phyloP scores from a whole-genome alignment of 768 basidiomycete genomes.

The Ramaria rubella region DNA sequence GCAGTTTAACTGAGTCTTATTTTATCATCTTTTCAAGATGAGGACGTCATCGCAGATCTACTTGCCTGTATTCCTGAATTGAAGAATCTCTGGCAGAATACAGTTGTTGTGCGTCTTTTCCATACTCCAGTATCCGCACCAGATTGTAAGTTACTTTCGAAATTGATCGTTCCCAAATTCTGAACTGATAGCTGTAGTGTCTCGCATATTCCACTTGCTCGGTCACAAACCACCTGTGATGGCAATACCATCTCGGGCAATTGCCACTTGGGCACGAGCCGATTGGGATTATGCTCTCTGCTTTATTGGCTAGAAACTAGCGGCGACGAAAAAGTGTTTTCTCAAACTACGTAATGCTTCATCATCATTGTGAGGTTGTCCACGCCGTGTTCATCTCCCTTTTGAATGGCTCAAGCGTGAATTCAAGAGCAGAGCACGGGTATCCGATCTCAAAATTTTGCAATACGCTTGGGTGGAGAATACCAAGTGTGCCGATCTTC shows the following conservation, averaged over 20 bases:
- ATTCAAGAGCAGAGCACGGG: conserved; percentile 93
- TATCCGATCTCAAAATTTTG: conserved; percentile 90
- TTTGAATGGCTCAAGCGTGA: conserved; percentile 92
- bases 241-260: conserved; percentile 48
- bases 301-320: conserved; percentile 25
- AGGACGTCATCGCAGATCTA: neutral
- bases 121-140: conserved; percentile 27
- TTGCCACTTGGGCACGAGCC: conserved; percentile 36
- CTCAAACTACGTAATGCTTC: no score
- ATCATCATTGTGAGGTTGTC: conserved; percentile 31
- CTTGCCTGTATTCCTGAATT: conserved; percentile 16
- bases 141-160: conserved; percentile 24
- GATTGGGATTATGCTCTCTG: conserved; percentile 55
- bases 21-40: conserved; percentile 4
- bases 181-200: conserved; percentile 14
- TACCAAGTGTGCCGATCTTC: conserved; percentile 83
- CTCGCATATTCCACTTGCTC: conserved; percentile 25
- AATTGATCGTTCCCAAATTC: neutral
- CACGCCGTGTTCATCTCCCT: conserved; percentile 55
- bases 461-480: conserved; percentile 87
- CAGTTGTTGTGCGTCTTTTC: conserved; percentile 44
- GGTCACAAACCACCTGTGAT: conserved; percentile 27
- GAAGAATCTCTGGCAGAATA: conserved; percentile 14
- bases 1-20: conserved; percentile 35
- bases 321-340: neutral